Evolutionary conservation across 805 yeast species (phyloP).

Genomic region (Pichia manshurica): DNA sequence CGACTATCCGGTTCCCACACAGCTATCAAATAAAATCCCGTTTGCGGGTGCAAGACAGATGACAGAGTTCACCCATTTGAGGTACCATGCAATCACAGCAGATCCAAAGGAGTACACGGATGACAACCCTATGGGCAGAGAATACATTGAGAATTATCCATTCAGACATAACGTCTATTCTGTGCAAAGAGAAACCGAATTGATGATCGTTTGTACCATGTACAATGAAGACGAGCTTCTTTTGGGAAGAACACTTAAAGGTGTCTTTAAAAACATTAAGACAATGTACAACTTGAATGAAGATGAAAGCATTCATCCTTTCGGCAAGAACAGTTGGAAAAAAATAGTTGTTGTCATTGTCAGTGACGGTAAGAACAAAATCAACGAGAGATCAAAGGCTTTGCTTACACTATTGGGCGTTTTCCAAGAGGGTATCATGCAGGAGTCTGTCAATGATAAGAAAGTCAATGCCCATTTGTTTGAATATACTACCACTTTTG

Average conservation of each 20-base stretch:
- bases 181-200: slow-evolving; percentile 74
- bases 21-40: slow-evolving; percentile 45
- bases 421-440: slow-evolving; percentile 92
- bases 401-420: slow-evolving; percentile 80
- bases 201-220: slow-evolving; percentile 83
- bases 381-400: slow-evolving; percentile 72
- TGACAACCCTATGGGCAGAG: slow-evolving; percentile 45
- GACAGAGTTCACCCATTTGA: slow-evolving; percentile 65
- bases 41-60: slow-evolving; percentile 34
- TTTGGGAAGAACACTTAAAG: slow-evolving; percentile 79
- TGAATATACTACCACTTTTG: slow-evolving; percentile 88
- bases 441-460: slow-evolving; percentile 76
- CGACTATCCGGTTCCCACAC: slow-evolving; percentile 78
- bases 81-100: slow-evolving; percentile 91
- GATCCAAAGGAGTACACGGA: slow-evolving; percentile 68
- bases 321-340: slow-evolving; percentile 95
- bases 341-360: slow-evolving; percentile 84
- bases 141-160: slow-evolving; percentile 28
- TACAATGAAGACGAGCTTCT: slow-evolving; percentile 84
- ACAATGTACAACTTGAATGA: slow-evolving; percentile 50
- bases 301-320: slow-evolving; percentile 50
- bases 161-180: slow-evolving; percentile 74
- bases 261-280: slow-evolving; percentile 81
- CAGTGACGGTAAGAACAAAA: slow-evolving; percentile 84
- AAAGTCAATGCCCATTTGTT: slow-evolving; percentile 82